Percentiles rank a stretch among this genome's conserved stretches.
phyloP scores from a whole-genome alignment of 208 protist species.

The Trypanosoma melophagium region DNA sequence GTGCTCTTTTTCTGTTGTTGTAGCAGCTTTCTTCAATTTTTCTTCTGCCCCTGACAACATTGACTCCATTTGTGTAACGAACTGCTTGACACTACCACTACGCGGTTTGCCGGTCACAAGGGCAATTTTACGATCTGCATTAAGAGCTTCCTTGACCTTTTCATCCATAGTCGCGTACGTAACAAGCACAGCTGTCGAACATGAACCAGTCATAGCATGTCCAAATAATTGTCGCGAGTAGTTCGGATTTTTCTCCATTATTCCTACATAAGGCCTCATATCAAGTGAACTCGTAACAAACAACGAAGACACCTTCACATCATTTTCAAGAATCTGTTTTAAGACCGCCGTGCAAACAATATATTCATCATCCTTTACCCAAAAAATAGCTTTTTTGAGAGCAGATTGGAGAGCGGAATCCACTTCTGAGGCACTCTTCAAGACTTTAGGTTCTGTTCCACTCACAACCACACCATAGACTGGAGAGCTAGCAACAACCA shows the following conservation, averaged over 20 bases:
- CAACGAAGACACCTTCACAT: slow-evolving; percentile 52
- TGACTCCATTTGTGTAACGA: slow-evolving; percentile 33
- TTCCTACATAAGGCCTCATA: slow-evolving; percentile 37
- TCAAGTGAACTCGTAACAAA: slow-evolving; percentile 38
- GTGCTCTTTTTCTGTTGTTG: slow-evolving; percentile 32
- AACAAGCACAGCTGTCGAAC: slow-evolving; percentile 43
- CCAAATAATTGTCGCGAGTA: slow-evolving; percentile 48
- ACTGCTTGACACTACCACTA: slow-evolving; percentile 59
- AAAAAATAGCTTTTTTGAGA: slow-evolving; percentile 28
- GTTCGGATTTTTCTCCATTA: slow-evolving; percentile 30
- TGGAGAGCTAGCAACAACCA: slow-evolving; percentile 54
- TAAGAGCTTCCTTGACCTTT: slow-evolving; percentile 33
- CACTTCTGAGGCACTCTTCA: slow-evolving; percentile 30
- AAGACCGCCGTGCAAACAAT: slow-evolving; percentile 55
- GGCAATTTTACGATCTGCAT: slow-evolving; percentile 29
- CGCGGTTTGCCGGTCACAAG: slow-evolving; percentile 33
- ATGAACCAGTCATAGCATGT: slow-evolving; percentile 46
- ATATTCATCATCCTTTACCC: slow-evolving; percentile 28
- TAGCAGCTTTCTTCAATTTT: slow-evolving; percentile 26
- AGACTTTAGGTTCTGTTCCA: slow-evolving; percentile 27
- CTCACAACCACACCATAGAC: slow-evolving; percentile 46
- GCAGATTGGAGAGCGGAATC: slow-evolving; percentile 27
- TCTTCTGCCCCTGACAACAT: slow-evolving; percentile 31
- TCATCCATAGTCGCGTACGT: slow-evolving; percentile 26
- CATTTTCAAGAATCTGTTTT: slow-evolving; percentile 40